phyloP scores from a whole-genome alignment of 2,329 filamentous ascomycete genomes.

The Fusarium sp. region DNA sequence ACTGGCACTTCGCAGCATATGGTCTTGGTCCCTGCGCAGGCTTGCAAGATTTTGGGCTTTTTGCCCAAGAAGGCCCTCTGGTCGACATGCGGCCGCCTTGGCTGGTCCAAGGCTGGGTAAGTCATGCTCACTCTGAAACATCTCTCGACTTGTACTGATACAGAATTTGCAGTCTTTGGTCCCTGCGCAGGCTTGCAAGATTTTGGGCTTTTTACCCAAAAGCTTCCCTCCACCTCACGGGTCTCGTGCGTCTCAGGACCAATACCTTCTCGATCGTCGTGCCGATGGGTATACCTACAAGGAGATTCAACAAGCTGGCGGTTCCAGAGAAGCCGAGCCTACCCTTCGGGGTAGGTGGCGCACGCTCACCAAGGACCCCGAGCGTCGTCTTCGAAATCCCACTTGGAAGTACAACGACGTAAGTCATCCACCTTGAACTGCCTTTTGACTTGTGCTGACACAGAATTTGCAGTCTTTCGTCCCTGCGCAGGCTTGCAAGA shows the following conservation, averaged over 20 bases:
- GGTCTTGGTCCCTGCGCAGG: not conserved
- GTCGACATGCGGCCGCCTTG: not conserved
- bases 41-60: not conserved
- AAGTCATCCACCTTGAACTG: conserved; percentile 51
- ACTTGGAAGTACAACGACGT: conserved; percentile 74
- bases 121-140: not conserved
- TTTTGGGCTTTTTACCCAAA: not conserved
- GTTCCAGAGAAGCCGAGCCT: conserved; percentile 74
- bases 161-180: not conserved
- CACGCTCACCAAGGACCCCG: conserved; percentile 72
- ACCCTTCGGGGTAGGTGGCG: conserved; percentile 78
- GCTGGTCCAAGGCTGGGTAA: not conserved
- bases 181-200: not conserved
- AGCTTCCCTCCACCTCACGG: too few relatives aligned
- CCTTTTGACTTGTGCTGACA: not conserved
- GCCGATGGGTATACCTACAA: too few relatives aligned
- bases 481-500: not conserved
- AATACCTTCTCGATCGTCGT: too few relatives aligned
- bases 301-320: conserved; percentile 52
- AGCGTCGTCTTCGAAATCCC: conserved; percentile 73
- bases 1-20: too few relatives aligned
- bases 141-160: not conserved
- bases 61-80: not conserved
- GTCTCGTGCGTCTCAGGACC: too few relatives aligned
- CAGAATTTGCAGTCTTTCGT: not conserved